phyloP scores from a whole-genome alignment of 108 stramenopile genomes.

The Cylindrotheca closterium region DNA sequence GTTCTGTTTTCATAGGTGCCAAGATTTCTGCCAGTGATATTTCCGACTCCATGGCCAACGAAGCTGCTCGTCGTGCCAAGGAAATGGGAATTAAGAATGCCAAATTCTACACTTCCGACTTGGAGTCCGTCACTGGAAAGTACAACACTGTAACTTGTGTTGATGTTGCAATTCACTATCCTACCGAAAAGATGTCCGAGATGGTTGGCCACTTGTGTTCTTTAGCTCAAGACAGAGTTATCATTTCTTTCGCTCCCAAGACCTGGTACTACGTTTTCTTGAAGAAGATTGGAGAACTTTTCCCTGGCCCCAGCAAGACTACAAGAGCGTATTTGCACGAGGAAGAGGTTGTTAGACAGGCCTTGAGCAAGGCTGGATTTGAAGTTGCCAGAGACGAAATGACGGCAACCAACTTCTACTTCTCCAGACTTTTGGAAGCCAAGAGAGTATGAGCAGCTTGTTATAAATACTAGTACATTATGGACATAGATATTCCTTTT shows the following conservation, averaged over 20 bases:
- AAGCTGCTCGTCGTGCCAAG: conserved; percentile 86
- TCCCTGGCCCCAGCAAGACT: conserved; percentile 96
- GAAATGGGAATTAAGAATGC: conserved; percentile 73
- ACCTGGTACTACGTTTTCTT: conserved; percentile 92
- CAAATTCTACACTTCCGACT: conserved; percentile 91
- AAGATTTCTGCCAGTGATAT: conserved; percentile 91
- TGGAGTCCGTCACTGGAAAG: conserved; percentile 88
- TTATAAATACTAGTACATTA: no score
- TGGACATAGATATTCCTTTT: no score
- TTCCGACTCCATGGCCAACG: conserved; percentile 90
- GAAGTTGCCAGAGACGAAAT: conserved; percentile 87
- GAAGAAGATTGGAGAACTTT: conserved; percentile 95
- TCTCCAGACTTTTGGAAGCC: conserved; percentile 93
- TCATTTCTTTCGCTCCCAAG: conserved; percentile 96
- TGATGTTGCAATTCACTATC: conserved; percentile 98
- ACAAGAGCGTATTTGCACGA: conserved; percentile 96
- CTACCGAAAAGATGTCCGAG: conserved; percentile 91
- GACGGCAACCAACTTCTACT: conserved; percentile 97
- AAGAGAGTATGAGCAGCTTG: conserved; percentile 44
- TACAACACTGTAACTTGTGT: conserved; percentile 96
- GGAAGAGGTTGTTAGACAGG: conserved; percentile 82
- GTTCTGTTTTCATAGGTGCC: conserved; percentile 66
- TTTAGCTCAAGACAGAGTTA: conserved; percentile 80
- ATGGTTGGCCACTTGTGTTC: conserved; percentile 90
- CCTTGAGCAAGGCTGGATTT: conserved; percentile 85